Conservation (phyloP, 2,329 filamentous ascomycete species). For the Botryotinia convoluta region DNA sequence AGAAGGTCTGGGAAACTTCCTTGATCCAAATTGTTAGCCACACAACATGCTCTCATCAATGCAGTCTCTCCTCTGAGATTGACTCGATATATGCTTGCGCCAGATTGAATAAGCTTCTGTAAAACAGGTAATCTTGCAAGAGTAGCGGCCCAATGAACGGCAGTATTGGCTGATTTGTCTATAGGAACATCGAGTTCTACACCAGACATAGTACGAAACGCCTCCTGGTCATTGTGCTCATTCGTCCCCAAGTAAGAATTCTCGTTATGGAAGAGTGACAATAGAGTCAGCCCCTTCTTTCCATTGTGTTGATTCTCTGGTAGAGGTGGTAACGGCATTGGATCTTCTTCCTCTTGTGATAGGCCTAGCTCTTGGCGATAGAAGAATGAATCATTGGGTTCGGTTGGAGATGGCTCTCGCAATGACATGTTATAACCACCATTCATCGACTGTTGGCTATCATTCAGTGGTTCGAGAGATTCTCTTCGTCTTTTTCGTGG, state of each 20-base stretch:
- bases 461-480: constrained; percentile 49
- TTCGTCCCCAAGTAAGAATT: constrained; percentile 51
- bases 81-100: constrained; percentile 82
- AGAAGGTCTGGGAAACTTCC: constrained; percentile 87
- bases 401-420: constrained; percentile 68
- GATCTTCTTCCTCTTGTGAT: constrained; percentile 51
- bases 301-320: constrained; percentile 59
- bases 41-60: constrained; percentile 85
- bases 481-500: constrained; percentile 73
- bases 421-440: constrained; percentile 50
- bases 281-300: constrained; percentile 71
- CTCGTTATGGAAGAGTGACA: constrained; percentile 75
- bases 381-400: constrained; percentile 76
- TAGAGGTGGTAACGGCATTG: constrained; percentile 63
- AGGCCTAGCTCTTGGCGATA: constrained; percentile 47
- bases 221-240: constrained; percentile 72
- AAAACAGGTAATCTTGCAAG: constrained; percentile 81
- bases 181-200: constrained; percentile 89
- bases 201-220: constrained; percentile 71
- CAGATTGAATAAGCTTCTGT: constrained; percentile 75
- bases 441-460: constrained; percentile 37
- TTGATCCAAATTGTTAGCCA: constrained; percentile 92
- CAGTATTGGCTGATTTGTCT: constrained; percentile 83
- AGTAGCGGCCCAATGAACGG: constrained; percentile 94
- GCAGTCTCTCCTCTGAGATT: constrained; percentile 91